A percentile compares a stretch with the other conserved stretches of the same genome.
Evolutionary conservation across 2,329 filamentous ascomycete genomes (phyloP).

Genomic region (Penicillium paneum): DNA sequence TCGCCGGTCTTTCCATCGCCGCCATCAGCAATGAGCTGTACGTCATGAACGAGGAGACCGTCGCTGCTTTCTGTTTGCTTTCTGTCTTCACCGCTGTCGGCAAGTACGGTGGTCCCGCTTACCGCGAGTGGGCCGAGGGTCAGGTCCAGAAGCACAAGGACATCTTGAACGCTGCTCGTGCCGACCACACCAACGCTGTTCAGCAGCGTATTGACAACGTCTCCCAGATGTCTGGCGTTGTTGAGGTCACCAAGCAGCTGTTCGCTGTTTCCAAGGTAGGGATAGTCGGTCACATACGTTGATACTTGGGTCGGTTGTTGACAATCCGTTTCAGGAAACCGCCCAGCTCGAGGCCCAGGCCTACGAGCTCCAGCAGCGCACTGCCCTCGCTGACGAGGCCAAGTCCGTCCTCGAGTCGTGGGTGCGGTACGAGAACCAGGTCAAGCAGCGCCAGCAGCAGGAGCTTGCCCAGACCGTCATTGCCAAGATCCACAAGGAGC

Average conservation of each 20-base stretch:
- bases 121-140: conserved; percentile 84
- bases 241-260: conserved; percentile 93
- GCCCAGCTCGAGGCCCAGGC: conserved; percentile 93
- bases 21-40: conserved; percentile 99
- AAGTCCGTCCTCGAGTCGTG: conserved; percentile 96
- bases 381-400: conserved; percentile 84
- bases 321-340: conserved; percentile 67
- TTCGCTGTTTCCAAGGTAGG: conserved; percentile 96
- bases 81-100: conserved; percentile 89
- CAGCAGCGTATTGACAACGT: conserved; percentile 92
- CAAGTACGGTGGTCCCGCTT: conserved; percentile 89
- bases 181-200: conserved; percentile 93
- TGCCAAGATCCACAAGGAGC: conserved; percentile 96
- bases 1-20: conserved; percentile 84
- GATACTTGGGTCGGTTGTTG: conserved; percentile 5
- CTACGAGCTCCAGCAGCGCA: conserved; percentile 96
- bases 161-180: conserved; percentile 90
- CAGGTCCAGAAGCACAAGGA: conserved; percentile 91
- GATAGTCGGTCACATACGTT: background rate
- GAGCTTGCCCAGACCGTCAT: conserved; percentile 93
- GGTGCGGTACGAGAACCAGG: conserved; percentile 97
- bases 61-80: conserved; percentile 87
- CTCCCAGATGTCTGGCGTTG: conserved; percentile 87
- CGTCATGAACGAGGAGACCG: conserved; percentile 97
- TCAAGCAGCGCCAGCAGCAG: conserved; percentile 97